phyloP scores from a whole-genome alignment of 2,329 filamentous ascomycete genomes.

The Cladophialophora immunda region DNA sequence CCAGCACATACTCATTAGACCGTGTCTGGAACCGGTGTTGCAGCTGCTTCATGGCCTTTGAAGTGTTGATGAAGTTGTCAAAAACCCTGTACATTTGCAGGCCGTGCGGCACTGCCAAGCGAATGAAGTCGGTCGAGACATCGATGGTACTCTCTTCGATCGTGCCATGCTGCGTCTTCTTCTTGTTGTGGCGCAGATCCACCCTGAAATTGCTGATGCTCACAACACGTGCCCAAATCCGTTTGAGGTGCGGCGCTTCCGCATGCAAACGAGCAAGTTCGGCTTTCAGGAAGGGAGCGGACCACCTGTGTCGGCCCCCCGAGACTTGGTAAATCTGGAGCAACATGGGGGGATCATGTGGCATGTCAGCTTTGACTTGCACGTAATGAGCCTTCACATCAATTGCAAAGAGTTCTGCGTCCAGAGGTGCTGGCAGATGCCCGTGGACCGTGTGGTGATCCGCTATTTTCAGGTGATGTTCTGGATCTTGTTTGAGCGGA shows the following conservation, averaged over 20 bases:
- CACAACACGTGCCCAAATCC: constrained; percentile 85
- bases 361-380: constrained; percentile 89
- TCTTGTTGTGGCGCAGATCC: constrained; percentile 79
- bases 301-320: constrained; percentile 85
- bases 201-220: constrained; percentile 83
- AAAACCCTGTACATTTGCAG: constrained; percentile 87
- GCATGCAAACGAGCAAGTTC: constrained; percentile 86
- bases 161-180: constrained; percentile 69
- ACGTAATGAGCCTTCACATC: constrained; percentile 83
- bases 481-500: constrained; percentile 26
- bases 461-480: constrained; percentile 20
- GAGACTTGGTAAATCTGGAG: constrained; percentile 85
- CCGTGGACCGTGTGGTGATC: constrained; percentile 40
- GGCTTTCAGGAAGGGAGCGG: constrained; percentile 79
- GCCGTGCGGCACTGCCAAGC: constrained; percentile 88
- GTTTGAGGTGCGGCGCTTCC: constrained; percentile 81
- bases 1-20: constrained; percentile 85
- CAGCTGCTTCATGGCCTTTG: constrained; percentile 89
- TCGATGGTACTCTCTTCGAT: constrained; percentile 85
- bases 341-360: constrained; percentile 89
- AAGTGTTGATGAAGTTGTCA: constrained; percentile 89
- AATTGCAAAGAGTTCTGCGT: constrained; percentile 75
- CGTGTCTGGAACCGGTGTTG: constrained; percentile 90
- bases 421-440: constrained; percentile 35
- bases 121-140: constrained; percentile 82